A percentile compares a stretch with the other conserved stretches of the same genome.
phyloP scores from a whole-genome alignment of 1,139 yeast genomes.

The Candida sojae region DNA sequence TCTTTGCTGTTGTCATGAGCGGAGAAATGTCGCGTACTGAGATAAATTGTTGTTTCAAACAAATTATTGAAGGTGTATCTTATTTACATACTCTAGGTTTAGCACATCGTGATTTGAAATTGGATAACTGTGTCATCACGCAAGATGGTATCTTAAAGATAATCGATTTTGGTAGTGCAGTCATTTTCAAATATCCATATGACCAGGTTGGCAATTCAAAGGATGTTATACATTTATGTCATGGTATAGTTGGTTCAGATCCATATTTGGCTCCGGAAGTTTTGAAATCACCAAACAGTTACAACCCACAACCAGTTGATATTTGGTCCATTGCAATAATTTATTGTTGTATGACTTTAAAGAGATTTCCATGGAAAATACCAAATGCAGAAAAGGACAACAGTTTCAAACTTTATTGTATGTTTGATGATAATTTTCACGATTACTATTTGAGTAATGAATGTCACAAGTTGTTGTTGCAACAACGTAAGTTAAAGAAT shows the following conservation, averaged over 20 bases:
- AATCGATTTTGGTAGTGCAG: constrained; percentile 96
- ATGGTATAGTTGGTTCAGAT: constrained; percentile 96
- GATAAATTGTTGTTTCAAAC: constrained; percentile 87
- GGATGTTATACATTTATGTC: constrained; percentile 72
- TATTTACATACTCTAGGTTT: constrained; percentile 87
- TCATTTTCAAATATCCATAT: constrained; percentile 89
- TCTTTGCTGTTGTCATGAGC: constrained; percentile 97
- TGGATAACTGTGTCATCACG: constrained; percentile 92
- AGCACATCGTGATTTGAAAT: constrained; percentile 92
- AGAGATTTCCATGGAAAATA: constrained; percentile 96
- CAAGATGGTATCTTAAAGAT: constrained; percentile 83
- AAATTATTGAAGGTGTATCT: constrained; percentile 77
- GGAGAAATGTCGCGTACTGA: constrained; percentile 87
- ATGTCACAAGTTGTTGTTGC: constrained; percentile 48
- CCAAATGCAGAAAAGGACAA: constrained; percentile 82
- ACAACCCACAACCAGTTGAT: constrained; percentile 93
- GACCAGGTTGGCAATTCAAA: constrained; percentile 52
- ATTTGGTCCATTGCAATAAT: constrained; percentile 95
- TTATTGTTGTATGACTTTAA: constrained; percentile 92
- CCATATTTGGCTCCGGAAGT: constrained; percentile 98
- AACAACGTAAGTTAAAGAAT: constrained; percentile 48
- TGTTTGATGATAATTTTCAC: constrained; percentile 54
- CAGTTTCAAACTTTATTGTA: constrained; percentile 67
- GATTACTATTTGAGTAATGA: constrained; percentile 54
- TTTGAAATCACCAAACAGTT: constrained; percentile 61